Base-by-base conservation (phyloP, 176 grass and related monocot genomes). In the Carex cristatella region DNA sequence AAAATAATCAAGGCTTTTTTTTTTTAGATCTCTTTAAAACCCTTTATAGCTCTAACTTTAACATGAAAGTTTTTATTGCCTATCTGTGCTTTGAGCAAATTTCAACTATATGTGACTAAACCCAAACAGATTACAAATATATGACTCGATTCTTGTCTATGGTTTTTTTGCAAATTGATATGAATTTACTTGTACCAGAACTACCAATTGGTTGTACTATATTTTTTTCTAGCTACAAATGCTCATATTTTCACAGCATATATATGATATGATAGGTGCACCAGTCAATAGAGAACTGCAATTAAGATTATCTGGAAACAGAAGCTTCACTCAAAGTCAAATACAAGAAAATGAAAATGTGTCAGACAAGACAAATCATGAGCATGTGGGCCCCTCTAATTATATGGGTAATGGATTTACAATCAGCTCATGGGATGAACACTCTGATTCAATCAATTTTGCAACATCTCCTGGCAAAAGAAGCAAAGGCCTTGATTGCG, bases 381-480 rank as follows among this genome's bases (percentile, higher is more conserved):
- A 83, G 27, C 59, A 83, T 83, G 59, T 7, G 0, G 81, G 81
- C 8, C 81, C 81, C 23, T 67, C 81, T 49, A 83, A 33, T 54
- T 83, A 83, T 44, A 83, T 67, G 62, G 7, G 48, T 55, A 83
- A 83, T 61, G 81, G 40, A 23, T 99, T 95, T 84, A 91, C 91
- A 6, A 81, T 95, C 48, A 87, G 90, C 83, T 92, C 97, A 13
- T 99, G 97, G 97, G 93, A 99, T 61, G 93, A 99, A 54, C 61
- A 83, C 80, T 87, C 86, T 79, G 94, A 94, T 89, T 94, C 96
- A 60, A 99, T 99, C 84, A 85, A 92, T 86, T 99, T 99, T 88
- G 93, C 91, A 67, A 82, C 84, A 18, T 81, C 93, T 5, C 85
- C 89, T 0, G 55, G 42, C 84, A 95, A 96, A 89, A 88, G 89